Base-by-base conservation (phyloP, 768 basidiomycete genomes). In the Kwoniella pini region DNA sequence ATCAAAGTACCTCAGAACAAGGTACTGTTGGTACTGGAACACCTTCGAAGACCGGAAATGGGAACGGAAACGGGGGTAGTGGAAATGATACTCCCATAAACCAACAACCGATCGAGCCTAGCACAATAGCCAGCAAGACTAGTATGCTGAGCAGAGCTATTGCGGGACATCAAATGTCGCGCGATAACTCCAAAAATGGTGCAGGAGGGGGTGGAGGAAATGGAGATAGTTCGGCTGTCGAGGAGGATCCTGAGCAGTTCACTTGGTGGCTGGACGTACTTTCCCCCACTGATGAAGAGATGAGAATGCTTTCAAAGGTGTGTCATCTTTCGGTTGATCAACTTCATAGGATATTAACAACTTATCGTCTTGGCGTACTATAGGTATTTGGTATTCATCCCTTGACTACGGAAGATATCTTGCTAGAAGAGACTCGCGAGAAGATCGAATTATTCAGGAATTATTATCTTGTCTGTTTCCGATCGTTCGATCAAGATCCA, bases 361-460 rank as follows among this genome's bases (percentile, higher is more conserved):
- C 28, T n/a, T 53, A 27, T 40, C 51, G 54, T 21, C 55, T 24
- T 27, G 3, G n/a, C n/a, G n/a, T n/a, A n/a, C n/a, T n/a, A 10
- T 63, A 96, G 94, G 93, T 95, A 10, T 99, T 98, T 79, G 85
- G 84, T 19, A 96, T 99, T 72, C 96, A 99, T 80, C 96, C 96
- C 3, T 83, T 99, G 66, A 99, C 96, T 4, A 95, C 95, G 19
- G 96, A 99, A 82, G 96, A 99, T 82, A 98, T 99, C 75, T 87
- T 90, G 73, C 96, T 98, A 88, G 96, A 99, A 79, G 96, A 99
- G 81, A 90, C 94, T 39, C 91, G 96, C 72, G 96, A 99, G 82
- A 99, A 99, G 83, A 99, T 99, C 70, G 96, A 99, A 78, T 85
- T 99, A 19, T 99, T 98, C 84, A 85, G 94, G 55, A 95, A 95